Evolutionary conservation across 768 basidiomycete genomes (phyloP), one percentile per base, ranked within the genome.

Genomic region (Russula foetens): DNA sequence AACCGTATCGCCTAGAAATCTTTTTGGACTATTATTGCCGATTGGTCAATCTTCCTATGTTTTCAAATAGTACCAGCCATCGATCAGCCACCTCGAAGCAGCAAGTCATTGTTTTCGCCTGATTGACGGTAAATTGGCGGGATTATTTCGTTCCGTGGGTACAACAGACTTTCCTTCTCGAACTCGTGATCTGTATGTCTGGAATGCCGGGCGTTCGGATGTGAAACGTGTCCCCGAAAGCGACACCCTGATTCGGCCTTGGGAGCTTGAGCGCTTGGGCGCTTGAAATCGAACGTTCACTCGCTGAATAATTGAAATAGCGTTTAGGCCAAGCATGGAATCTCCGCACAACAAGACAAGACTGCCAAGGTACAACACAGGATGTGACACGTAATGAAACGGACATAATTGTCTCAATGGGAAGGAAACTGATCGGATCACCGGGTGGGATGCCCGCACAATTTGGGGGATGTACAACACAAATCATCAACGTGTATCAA

Each of bases 51-150:
- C 51, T 44, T 54, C 21, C 2, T 45, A 35, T 43, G 48, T 56
- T 43, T 12, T 50, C 43, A 17, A 56, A 44, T 19, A 7, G 11
- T 35, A n/a, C n/a, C n/a, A 5, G 31, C 60, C 60, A 61, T 61
- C 54, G 60, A 61, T 61, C 48, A 45, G n/a, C 33, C 21, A n/a
- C n/a, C 23, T 23, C 33, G 49, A 33, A 12, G 43, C n/a, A 44
- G 5, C 31, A 17, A 26, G 39, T 21, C 29, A 14, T 23, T 46
- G 35, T n/a, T n/a, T 50, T 60, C 59, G 48, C 48, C 44, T 33
- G 11, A 50, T 55, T n/a, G 39, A 44, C 60, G 60, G 60, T 50
- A 46, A 56, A 56, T 56, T 45, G 33, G 35, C 54, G 60, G 59
- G 39, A 38, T 38, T 35, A 50, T 29, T 38, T 56, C 60, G 41